These are phyloP conservation scores for Phaeosphaeria sp. DNA, from an alignment of 2,329 filamentous ascomycete genomes.

Conservation along the genomic window DNA sequence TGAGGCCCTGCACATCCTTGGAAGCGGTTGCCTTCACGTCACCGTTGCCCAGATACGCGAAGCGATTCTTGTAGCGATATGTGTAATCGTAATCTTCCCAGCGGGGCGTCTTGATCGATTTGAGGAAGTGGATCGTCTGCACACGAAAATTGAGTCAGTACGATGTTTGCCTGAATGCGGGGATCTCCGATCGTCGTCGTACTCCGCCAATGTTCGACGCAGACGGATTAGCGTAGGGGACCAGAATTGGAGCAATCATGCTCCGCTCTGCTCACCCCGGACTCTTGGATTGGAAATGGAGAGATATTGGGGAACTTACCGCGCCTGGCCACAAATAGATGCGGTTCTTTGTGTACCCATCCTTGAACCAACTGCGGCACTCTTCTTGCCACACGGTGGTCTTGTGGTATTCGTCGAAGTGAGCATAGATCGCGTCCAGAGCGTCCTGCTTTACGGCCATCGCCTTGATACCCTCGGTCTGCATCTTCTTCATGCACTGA, in stretches of 20 bases:
- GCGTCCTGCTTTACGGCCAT: constrained; percentile 41
- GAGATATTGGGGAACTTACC: constrained; percentile 25
- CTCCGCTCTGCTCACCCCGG: not conserved
- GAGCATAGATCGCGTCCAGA: constrained; percentile 38
- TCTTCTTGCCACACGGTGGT: constrained; percentile 43
- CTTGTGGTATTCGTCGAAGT: constrained; percentile 41
- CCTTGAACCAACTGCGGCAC: constrained; percentile 46
- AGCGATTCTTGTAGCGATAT: constrained; percentile 46
- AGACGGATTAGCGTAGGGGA: not conserved
- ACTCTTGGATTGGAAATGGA: not conserved
- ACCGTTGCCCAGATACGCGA: constrained; percentile 46
- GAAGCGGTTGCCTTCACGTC: constrained; percentile 54
- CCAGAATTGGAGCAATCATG: not conserved
- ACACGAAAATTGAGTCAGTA: constrained; percentile 24
- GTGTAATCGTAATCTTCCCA: constrained; percentile 56
- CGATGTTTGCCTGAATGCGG: constrained; percentile 34
- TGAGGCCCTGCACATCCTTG: constrained; percentile 50
- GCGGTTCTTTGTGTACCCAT: constrained; percentile 40
- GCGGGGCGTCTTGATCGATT: constrained; percentile 50
- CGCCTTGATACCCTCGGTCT: constrained; percentile 39
- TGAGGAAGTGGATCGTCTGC: constrained; percentile 48
- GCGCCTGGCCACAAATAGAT: constrained; percentile 44
- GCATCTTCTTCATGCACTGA: constrained; percentile 45
- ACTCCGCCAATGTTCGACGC: not conserved
- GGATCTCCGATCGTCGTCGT: constrained; percentile 17